phyloP scores from a whole-genome alignment of 2,329 filamentous ascomycete species.

The Colletotrichum sp. region DNA sequence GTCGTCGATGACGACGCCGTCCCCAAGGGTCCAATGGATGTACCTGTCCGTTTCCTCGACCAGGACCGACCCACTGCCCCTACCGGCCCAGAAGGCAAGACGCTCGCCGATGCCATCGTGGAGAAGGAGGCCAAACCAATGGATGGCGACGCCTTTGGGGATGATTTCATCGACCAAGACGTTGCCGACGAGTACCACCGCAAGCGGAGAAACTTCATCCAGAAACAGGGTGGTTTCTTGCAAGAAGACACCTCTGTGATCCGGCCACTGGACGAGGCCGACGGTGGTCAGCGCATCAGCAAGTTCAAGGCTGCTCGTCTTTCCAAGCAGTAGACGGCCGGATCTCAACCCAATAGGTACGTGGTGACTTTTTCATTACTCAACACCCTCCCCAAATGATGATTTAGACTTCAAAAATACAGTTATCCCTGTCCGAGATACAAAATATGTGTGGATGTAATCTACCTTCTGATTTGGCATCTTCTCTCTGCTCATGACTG shows the following conservation, averaged over 20 bases:
- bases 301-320: constrained; percentile 76
- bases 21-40: constrained; percentile 49
- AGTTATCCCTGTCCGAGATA: constrained; percentile 19
- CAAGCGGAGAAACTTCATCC: constrained; percentile 82
- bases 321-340: constrained; percentile 50
- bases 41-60: constrained; percentile 45
- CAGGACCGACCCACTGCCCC: constrained; percentile 44
- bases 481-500: background rate
- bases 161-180: constrained; percentile 76
- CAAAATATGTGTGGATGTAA: constrained; percentile 12
- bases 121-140: constrained; percentile 52
- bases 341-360: constrained; percentile 23
- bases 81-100: constrained; percentile 55
- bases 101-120: constrained; percentile 65
- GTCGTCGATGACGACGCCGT: constrained; percentile 31
- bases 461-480: constrained; percentile 14
- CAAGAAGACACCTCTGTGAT: constrained; percentile 72
- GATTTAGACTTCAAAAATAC: constrained; percentile 14
- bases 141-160: constrained; percentile 41
- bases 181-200: constrained; percentile 84
- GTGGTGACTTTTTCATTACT: background rate
- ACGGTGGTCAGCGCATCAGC: constrained; percentile 70
- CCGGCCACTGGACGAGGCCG: constrained; percentile 71
- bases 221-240: constrained; percentile 82
- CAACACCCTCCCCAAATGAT: background rate